Base-by-base conservation (phyloP, 306 rosid species). In the Medicago truncatula region DNA sequence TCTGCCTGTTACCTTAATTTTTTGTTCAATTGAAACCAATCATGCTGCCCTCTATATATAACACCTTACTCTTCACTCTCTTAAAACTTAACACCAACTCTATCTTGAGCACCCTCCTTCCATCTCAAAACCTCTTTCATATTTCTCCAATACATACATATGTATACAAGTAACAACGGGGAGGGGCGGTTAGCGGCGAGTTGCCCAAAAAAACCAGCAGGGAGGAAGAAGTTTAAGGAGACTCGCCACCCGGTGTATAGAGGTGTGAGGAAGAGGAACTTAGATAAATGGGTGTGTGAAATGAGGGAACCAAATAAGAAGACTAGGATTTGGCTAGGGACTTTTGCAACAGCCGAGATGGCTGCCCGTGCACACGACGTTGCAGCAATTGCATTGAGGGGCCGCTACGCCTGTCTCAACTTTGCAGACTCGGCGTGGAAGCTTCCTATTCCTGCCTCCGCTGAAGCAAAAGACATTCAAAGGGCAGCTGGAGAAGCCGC, bases 301-400 rank as follows among this genome's bases (percentile, higher is more conserved):
- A 87, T 93, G 21, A 85, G 97, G 0, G 98, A 91, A 81, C 98
- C 98, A 0, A 91, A 88, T 39, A 91, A 93, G 78, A 84, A 88
- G 82, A 73, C 90, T 0, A 87, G 97, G 70, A 83, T 83, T 47
- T 83, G 86, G 86, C 61, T 83, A 0, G 86, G 86, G 14, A 91
- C 97, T 0, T 93, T 91, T 28, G 94, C 89, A 3, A 93, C 92
- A 0, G 80, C 87, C 1, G 97, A 91, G 31, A 93, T 93, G 97
- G 98, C 97, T 0, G 97, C 96, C 0, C 82, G 97, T 2, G 98
- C 98, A 0, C 96, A 93, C 14, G 97, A 93, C 39, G 98, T 91
- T 70, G 98, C 98, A 0, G 97, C 90, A 0, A 67, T 84, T 5
- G 88, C 96, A 0, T 71, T 93, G 5, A 72, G 90, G 1, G 97